Evolutionary conservation across 2,329 filamentous ascomycete species (phyloP).

Genomic region (Amauroascus verrucosus): DNA sequence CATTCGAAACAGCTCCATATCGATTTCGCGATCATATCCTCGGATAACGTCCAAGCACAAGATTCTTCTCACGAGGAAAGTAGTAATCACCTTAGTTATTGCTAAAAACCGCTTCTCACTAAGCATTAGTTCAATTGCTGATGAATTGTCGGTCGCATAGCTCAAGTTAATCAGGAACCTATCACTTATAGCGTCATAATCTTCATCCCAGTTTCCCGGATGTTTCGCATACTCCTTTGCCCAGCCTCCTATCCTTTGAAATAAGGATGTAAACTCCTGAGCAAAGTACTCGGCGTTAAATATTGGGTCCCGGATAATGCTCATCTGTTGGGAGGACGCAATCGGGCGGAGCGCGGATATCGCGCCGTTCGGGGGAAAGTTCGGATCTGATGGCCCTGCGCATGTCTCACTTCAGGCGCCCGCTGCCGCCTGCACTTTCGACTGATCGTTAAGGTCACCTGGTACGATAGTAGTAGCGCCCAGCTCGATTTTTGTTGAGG

Average conservation of each 20-base stretch:
- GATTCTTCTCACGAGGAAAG: slow-evolving; percentile 19
- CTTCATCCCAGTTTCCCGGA: neutral
- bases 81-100: slow-evolving; percentile 25
- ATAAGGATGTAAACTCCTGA: slow-evolving; percentile 6
- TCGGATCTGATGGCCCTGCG: neutral
- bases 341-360: neutral
- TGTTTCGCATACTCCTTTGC: slow-evolving; percentile 9
- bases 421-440: neutral
- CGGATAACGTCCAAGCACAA: slow-evolving; percentile 20
- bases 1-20: slow-evolving; percentile 16
- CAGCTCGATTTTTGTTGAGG: slow-evolving; percentile 13
- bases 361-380: neutral
- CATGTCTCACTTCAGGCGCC: neutral
- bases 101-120: slow-evolving; percentile 20
- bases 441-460: neutral
- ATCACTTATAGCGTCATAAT: neutral
- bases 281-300: slow-evolving; percentile 12
- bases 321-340: neutral
- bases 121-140: slow-evolving; percentile 17
- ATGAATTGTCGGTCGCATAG: neutral
- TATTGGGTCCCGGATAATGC: neutral
- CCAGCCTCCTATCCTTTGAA: neutral
- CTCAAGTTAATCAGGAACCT: neutral
- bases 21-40: slow-evolving; percentile 20
- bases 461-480: neutral